Conservation (phyloP, 2,329 filamentous ascomycete species). For the Zasmidium angulare region DNA sequence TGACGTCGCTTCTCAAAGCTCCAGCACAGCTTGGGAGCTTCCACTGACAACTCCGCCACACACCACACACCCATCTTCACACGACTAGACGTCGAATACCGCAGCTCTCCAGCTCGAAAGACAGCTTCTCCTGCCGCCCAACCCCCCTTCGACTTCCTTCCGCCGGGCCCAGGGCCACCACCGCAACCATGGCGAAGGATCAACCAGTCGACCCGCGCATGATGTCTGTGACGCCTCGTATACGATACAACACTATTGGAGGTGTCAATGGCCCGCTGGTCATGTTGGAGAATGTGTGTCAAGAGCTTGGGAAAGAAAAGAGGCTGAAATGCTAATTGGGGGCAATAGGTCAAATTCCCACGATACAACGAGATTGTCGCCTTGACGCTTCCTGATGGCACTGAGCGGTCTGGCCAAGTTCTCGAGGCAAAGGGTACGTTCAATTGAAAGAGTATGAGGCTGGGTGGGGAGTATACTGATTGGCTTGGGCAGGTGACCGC, state of each 20-base stretch:
- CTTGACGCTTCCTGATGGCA: conserved; percentile 91
- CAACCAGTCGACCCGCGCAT: conserved; percentile 47
- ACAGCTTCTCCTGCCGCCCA: background rate
- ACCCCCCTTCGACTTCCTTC: background rate
- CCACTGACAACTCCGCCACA: background rate
- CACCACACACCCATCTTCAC: background rate
- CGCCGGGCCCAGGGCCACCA: background rate
- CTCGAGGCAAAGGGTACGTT: conserved; percentile 88
- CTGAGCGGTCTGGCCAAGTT: conserved; percentile 90
- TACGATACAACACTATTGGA: conserved; percentile 97
- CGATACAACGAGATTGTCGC: conserved; percentile 97
- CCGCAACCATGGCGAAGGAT: conserved; percentile 34
- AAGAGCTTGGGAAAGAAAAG: background rate
- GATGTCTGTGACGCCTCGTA: conserved; percentile 64
- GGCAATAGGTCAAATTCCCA: conserved; percentile 85
- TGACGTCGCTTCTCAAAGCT: background rate
- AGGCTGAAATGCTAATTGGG: conserved; percentile 11
- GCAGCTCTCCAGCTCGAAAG: background rate
- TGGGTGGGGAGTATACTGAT: conserved; percentile 10
- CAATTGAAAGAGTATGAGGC: background rate
- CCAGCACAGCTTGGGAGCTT: background rate
- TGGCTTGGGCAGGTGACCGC: conserved; percentile 66
- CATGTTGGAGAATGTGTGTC: conserved; percentile 87
- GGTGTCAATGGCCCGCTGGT: conserved; percentile 98
- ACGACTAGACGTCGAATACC: background rate